These are phyloP conservation scores for Limnomonas spitsbergensis DNA, from an alignment of 139 green algal species.

Conservation along the genomic window DNA sequence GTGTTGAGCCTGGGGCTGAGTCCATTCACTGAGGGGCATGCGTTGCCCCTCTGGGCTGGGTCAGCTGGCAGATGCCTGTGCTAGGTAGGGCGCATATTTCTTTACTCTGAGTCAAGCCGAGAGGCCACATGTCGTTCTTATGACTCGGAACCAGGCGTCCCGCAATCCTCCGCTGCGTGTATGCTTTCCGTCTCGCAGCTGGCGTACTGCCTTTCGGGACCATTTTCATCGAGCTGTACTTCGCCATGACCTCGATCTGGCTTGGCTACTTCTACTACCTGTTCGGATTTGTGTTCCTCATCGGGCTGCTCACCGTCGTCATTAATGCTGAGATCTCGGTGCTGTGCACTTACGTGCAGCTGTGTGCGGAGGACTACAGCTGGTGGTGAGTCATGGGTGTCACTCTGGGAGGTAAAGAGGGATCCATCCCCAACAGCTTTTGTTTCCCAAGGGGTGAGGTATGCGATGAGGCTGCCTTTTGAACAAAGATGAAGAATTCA, in stretches of 20 bases:
- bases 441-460: background rate
- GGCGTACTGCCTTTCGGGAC: conserved; percentile 93
- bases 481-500: background rate
- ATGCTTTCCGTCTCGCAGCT: conserved; percentile 34
- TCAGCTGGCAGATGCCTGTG: background rate
- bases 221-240: conserved; percentile 96
- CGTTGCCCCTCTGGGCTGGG: background rate
- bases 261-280: conserved; percentile 96
- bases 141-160: background rate
- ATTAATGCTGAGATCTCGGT: conserved; percentile 83
- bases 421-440: background rate
- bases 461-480: no score
- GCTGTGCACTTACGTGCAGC: conserved; percentile 85
- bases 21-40: background rate
- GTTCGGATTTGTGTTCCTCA: conserved; percentile 87
- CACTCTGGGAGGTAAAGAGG: no score
- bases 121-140: background rate
- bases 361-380: conserved; percentile 89
- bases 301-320: conserved; percentile 77
- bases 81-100: background rate
- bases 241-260: conserved; percentile 87
- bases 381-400: conserved; percentile 74
- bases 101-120: background rate
- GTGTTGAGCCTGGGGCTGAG: background rate
- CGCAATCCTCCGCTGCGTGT: no score